A percentile compares a stretch with the other conserved stretches of the same genome.
These are phyloP conservation scores for Thelephora aurantiotincta DNA, from an alignment of 768 basidiomycete species.

Conservation along the genomic window DNA sequence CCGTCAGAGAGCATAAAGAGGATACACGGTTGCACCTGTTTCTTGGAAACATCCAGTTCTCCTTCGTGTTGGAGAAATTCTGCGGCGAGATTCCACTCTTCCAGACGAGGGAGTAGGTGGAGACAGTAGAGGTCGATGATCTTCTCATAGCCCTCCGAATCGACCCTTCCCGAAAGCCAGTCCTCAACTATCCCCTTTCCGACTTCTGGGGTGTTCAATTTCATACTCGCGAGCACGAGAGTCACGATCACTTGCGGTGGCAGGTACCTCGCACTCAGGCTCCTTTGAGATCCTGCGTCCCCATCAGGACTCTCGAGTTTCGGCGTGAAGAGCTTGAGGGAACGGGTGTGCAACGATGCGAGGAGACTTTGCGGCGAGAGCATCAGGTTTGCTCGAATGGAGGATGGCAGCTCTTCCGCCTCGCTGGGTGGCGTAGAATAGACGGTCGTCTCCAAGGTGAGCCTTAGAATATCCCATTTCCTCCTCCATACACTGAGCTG, in stretches of 20 bases:
- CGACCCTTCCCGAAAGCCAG: slow-evolving; percentile 40
- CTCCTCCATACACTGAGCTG: slow-evolving; percentile 31
- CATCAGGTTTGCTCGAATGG: slow-evolving; percentile 36
- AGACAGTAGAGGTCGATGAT: slow-evolving; percentile 67
- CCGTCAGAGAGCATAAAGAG: slow-evolving; percentile 1
- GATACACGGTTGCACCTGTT: slow-evolving; percentile 32
- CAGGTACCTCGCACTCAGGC: slow-evolving; percentile 30
- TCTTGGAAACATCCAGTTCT: slow-evolving; percentile 35
- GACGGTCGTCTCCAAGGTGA: slow-evolving; percentile 67
- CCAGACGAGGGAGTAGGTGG: slow-evolving; percentile 54
- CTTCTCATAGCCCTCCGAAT: slow-evolving; percentile 41
- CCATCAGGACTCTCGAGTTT: neutral
- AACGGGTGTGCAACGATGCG: slow-evolving; percentile 43
- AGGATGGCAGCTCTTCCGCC: slow-evolving; percentile 30
- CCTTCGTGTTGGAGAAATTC: slow-evolving; percentile 66
- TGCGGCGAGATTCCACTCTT: slow-evolving; percentile 68
- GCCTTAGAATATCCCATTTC: slow-evolving; percentile 81
- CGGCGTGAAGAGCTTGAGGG: slow-evolving; percentile 56
- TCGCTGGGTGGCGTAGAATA: slow-evolving; percentile 39
- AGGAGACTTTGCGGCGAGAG: slow-evolving; percentile 48
- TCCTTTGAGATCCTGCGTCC: neutral
- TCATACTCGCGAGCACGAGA: slow-evolving; percentile 55
- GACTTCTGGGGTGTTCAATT: slow-evolving; percentile 43
- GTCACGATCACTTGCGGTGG: slow-evolving; percentile 61
- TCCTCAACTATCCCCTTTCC: slow-evolving; percentile 61